Conservation (phyloP, 2,329 filamentous ascomycete species). For the Penicillium sp. region DNA sequence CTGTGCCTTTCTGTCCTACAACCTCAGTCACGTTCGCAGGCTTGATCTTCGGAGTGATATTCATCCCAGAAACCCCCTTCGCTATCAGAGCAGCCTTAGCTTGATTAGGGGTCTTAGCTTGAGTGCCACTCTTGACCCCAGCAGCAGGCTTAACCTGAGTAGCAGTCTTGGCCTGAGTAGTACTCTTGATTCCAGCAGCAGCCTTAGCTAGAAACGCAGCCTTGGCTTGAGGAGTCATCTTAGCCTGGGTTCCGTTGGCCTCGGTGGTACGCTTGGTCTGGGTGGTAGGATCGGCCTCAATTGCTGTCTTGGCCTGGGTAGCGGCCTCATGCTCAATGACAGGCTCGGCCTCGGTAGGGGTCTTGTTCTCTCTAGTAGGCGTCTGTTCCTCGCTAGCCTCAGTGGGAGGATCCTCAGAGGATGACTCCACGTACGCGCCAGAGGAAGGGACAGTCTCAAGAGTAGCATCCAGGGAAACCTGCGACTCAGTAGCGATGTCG, state of each 20-base stretch:
- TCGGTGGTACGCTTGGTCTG: not conserved
- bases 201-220: too few relatives aligned
- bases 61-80: not conserved
- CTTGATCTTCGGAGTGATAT: not conserved
- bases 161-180: not conserved
- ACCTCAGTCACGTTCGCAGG: too few relatives aligned
- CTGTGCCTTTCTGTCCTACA: not conserved
- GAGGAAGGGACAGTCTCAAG: not conserved
- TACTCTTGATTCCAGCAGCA: too few relatives aligned
- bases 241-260: not conserved
- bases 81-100: not conserved
- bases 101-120: not conserved
- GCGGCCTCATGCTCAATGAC: not conserved
- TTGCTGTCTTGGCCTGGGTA: not conserved
- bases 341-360: not conserved
- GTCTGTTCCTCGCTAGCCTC: not conserved
- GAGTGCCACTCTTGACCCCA: not conserved
- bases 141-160: not conserved
- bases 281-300: not conserved
- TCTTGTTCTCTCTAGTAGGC: not conserved
- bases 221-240: not conserved
- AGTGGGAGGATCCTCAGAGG: not conserved
- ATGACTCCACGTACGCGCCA: too few relatives aligned
- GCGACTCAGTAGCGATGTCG: not conserved
- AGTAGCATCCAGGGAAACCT: not conserved